Base-by-base conservation (phyloP, 495 filamentous ascomycete genomes). In the Podospora sp. region DNA sequence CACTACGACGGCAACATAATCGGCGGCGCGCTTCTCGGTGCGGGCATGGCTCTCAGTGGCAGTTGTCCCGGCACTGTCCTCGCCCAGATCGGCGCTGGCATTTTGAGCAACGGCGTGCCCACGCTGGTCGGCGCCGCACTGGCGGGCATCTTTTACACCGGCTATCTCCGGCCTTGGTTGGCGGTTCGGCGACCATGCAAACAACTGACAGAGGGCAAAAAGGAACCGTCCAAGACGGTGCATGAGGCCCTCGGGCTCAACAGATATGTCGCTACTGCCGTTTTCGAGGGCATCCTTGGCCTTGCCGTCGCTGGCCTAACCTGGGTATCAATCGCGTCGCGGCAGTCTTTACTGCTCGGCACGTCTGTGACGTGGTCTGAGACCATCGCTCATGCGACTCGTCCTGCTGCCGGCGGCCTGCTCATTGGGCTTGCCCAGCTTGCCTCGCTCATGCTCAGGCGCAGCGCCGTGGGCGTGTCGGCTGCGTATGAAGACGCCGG, bases 61-160 rank as follows among this genome's bases (percentile, higher is more conserved):
- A 79, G 85, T 0, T 88, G 86, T 65, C 84, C 85, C 0, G 85
- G 85, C 6, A 86, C 84, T 8, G 78, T 86, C 0, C 77, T 86
- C 53, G 79, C 82, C 0, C 85, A 88, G 72, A 55, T 85, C 22
- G 84, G 78, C 22, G 73, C 74, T n/a, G 81, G 83, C 40, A 73
- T 85, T 11, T 46, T 12, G 40, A 6, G 40, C 40, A 36, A 36
- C 33, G 40, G 40, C 12, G 5, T 46, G 5, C 12, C 40, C 40
- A 46, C 40, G 11, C 12, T 46, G 12, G 57, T 82, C 29, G 84
- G 76, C 9, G 83, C 82, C 7, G 64, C 81, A 1, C 60, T 79
- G 5, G 40, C 40, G 5, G 40, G 40, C 9, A 46, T 46, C 40
- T 2, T 14, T 11, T 46, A 11, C 5, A 46, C 40, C 5, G 40